Base-by-base conservation (phyloP, 163 green algal species). In the Chloromonas sp. region DNA sequence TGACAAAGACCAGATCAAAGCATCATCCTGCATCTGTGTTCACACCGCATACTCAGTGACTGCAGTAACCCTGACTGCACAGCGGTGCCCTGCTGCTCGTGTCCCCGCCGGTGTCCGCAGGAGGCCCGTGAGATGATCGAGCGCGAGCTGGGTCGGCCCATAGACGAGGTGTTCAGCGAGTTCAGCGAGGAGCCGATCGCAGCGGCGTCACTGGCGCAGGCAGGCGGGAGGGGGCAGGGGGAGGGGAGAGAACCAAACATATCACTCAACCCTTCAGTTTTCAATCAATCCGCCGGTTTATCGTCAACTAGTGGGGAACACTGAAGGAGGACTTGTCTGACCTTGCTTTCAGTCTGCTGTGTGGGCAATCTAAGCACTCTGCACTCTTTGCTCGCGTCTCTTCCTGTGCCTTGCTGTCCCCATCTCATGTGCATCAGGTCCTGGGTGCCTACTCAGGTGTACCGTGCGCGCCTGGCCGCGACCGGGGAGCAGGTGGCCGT, bases 401-500 rank as follows among this genome's bases (percentile, higher is more conserved):
- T 36, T 36, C 36, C 36, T 36, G 36, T 36, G 36, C 36, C 36
- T 36, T 36, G 36, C 0, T 36, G 36, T 36, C 36, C 36, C 36
- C 36, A 36, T 36, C 36, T 36, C 36, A 36, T 36, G 36, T 36
- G 36, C 36, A 36, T 36, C 36, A 36, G 36, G 36, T 36, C 36
- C 36, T 36, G 36, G 36, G 36, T 58, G 8, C 74, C 15, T 81
- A 15, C 36, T 70, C 92, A 95, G 88, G 94, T 96, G 81, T 97
- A 97, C 88, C 85, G 88, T 3, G 94, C 93, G 0, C 80, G 86
- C 15, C 85, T 97, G 79, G 82, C 85, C 0, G 82, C 77, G 5
- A 96, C 87, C 0, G 95, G 93, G 0, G 86, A 97, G 87, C 83
- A 91, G 61, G 95, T 98, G 36, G 95, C 95, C 11, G 94, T 98